Percentiles rank a stretch among this genome's conserved stretches.
Conservation (phyloP, 1,284 basidiomycete genomes). For the Cryptococcus sp. region DNA sequence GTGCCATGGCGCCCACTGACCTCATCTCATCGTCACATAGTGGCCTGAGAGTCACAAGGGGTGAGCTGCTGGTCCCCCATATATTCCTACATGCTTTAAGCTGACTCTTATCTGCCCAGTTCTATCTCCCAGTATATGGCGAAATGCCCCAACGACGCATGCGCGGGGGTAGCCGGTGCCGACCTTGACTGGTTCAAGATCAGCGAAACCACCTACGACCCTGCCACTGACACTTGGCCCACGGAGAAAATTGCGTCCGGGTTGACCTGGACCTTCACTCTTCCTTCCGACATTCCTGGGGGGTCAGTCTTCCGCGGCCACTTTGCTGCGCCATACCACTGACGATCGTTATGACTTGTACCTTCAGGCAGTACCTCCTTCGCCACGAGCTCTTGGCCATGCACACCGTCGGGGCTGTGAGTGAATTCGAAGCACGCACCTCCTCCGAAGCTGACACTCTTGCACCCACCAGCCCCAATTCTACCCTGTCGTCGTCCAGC, state of each 20-base stretch:
- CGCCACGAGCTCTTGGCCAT: constrained; percentile 26
- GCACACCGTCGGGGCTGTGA: constrained; percentile 16
- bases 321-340: background rate
- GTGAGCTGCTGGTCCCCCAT: background rate
- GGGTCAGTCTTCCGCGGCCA: background rate
- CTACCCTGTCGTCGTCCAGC: constrained; percentile 31
- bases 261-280: constrained; percentile 18
- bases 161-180: constrained; percentile 25
- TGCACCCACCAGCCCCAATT: constrained; percentile 21
- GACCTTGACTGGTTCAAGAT: constrained; percentile 38
- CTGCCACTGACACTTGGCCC: constrained; percentile 17
- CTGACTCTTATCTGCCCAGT: background rate
- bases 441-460: background rate
- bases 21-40: too few species aligned
- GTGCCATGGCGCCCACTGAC: too few species aligned
- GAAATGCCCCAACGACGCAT: constrained; percentile 18
- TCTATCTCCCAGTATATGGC: constrained; percentile 26
- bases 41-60: constrained; percentile 13
- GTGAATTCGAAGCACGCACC: background rate
- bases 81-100: background rate
- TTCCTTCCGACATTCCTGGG: constrained; percentile 24
- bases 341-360: background rate
- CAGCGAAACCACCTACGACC: constrained; percentile 17
- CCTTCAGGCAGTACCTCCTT: constrained; percentile 24
- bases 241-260: constrained; percentile 14